Base-by-base conservation (phyloP, 139 green algal species). In the Chlorella sorokiniana region DNA sequence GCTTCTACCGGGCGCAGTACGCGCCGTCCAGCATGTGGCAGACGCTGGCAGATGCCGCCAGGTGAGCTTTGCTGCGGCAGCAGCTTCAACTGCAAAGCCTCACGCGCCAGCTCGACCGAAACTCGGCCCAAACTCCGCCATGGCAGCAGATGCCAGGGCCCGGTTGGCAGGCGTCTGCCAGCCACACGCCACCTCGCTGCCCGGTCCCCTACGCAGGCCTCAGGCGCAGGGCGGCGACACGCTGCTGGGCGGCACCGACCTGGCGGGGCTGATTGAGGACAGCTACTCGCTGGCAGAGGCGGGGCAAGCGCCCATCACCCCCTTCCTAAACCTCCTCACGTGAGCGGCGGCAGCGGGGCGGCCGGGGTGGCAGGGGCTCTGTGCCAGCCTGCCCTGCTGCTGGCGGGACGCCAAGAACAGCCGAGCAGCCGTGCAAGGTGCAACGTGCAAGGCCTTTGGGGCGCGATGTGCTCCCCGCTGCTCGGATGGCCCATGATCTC, bases 1-100 rank as follows among this genome's bases (percentile, higher is more conserved):
- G 88, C 31, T 90, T 86, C 48, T 93, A 91, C 86, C 75, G 91
- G 14, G 91, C 94, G 31, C 84, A 90, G 25, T 95, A 95, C 81
- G 76, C 73, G 3, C 64, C 65, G 20, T 10, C 77, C 31, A 41
- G 74, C 10, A 64, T 91, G 48, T 95, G 91, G 91, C 42, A 11
- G 0, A 25, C 42, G 5, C 78, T 94, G 29, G 78, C 79, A 0
- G 71, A 40, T 18, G 86, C 81, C 3, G 79, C 73, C 8, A 75
- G 63, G 44, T 71, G 69, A 38, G 56, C 41, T 42, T 29, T 11
- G 48, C 14, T 59, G 11, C 16, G n/a, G 14, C 16, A 59, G 11
- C 48, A 11, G 11, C 14, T 59, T 59, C 16, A 8, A n/a, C 7
- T 48, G 35, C 42, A 45, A 48, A 10, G n/a, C n/a, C n/a, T n/a